Evolutionary conservation across 2,329 filamentous ascomycete species (phyloP).

Genomic region (Hypoxylon sp.): DNA sequence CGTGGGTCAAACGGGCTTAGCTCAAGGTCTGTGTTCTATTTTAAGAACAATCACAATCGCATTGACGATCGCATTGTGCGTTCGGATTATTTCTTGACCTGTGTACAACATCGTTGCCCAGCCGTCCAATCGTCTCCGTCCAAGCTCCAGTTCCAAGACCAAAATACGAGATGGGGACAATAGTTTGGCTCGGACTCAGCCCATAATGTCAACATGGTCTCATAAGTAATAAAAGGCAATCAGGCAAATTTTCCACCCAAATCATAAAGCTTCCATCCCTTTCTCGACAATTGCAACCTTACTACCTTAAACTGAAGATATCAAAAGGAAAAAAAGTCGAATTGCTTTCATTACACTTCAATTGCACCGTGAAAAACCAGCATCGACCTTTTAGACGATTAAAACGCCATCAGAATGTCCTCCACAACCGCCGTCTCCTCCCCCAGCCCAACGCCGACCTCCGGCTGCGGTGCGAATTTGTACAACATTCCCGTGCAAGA

Average conservation of each 20-base stretch:
- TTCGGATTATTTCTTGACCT: constrained; percentile 18
- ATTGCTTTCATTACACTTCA: neutral
- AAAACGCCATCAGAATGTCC: constrained; percentile 22
- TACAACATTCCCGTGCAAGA: constrained; percentile 63
- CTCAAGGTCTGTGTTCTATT: constrained; percentile 17
- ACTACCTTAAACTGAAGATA: neutral
- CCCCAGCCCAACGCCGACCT: constrained; percentile 40
- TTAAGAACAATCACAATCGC: constrained; percentile 24
- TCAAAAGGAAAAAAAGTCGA: constrained; percentile 3
- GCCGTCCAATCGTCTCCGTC: constrained; percentile 11
- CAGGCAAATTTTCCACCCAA: constrained; percentile 8
- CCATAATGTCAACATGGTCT: constrained; percentile 13
- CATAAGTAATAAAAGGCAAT: constrained; percentile 22
- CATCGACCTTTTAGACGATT: neutral
- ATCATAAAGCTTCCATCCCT: neutral
- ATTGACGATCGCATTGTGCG: constrained; percentile 17
- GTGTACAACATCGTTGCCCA: constrained; percentile 28
- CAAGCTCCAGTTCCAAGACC: constrained; percentile 12
- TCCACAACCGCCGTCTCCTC: constrained; percentile 48
- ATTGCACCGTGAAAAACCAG: neutral
- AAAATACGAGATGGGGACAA: constrained; percentile 34
- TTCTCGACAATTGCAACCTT: constrained; percentile 1
- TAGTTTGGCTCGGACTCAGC: constrained; percentile 24
- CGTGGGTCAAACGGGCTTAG: constrained; percentile 12
- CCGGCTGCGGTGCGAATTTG: constrained; percentile 51